These are phyloP conservation scores for Filosporella fistucella DNA, from an alignment of 495 filamentous ascomycete species.

Conservation along the genomic window DNA sequence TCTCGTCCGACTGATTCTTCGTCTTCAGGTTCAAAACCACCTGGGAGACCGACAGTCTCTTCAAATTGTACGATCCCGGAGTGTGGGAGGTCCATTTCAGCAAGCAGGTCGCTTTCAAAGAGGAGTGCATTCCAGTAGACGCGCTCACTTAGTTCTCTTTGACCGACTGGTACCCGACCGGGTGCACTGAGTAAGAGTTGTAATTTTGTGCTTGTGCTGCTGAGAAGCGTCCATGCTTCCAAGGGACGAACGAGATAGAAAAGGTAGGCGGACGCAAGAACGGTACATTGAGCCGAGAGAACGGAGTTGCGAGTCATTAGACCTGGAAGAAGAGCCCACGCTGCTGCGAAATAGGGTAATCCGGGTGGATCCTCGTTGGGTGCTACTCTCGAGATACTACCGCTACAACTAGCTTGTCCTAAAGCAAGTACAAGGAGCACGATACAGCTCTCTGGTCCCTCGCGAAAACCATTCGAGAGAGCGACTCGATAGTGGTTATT, in stretches of 20 bases:
- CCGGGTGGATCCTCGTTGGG: slow-evolving; percentile 69
- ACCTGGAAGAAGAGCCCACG: slow-evolving; percentile 70
- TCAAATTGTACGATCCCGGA: slow-evolving; percentile 78
- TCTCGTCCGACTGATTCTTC: slow-evolving; percentile 62
- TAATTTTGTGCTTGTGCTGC: slow-evolving; percentile 73
- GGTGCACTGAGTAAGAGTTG: slow-evolving; percentile 71
- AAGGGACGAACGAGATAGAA: slow-evolving; percentile 78
- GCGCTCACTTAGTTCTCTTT: slow-evolving; percentile 66
- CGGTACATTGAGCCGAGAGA: slow-evolving; percentile 70
- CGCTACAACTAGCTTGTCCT: slow-evolving; percentile 63
- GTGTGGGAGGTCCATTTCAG: slow-evolving; percentile 76
- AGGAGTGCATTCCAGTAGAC: slow-evolving; percentile 83
- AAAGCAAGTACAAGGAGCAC: slow-evolving; percentile 77
- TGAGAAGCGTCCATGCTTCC: slow-evolving; percentile 77
- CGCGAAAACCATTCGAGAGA: slow-evolving; percentile 64
- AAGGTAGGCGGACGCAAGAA: slow-evolving; percentile 73
- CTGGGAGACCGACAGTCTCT: slow-evolving; percentile 72
- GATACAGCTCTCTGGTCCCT: slow-evolving; percentile 76
- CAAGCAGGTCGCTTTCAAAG: slow-evolving; percentile 76
- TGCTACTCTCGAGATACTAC: slow-evolving; percentile 69
- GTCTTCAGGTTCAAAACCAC: slow-evolving; percentile 65
- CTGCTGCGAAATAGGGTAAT: slow-evolving; percentile 74
- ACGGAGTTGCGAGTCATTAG: slow-evolving; percentile 78
- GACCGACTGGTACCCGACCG: slow-evolving; percentile 60
- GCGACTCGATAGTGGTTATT: slow-evolving; percentile 69